Base-by-base conservation (phyloP, 1,284 basidiomycete species). In the Ceratobasidium sp. region DNA sequence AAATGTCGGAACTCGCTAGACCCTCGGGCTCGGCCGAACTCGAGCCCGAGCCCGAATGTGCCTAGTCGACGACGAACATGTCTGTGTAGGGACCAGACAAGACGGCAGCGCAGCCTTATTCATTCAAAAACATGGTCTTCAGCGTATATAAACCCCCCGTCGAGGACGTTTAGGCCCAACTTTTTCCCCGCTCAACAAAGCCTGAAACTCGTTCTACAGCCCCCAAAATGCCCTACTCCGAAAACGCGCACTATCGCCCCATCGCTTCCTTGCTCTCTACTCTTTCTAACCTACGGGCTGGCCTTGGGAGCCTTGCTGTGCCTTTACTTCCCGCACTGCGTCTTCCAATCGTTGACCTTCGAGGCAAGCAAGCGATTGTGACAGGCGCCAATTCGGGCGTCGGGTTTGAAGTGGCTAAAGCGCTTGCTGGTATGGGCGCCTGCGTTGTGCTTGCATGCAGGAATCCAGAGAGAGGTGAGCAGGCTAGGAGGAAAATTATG, bases 311-410 rank as follows among this genome's bases (percentile, higher is more conserved):
- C 35, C 44, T 76, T 20, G n/a, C 33, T 33, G 64, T 76, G 20
- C 74, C 74, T 33, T 59, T 77, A 7, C 76, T 77, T 52, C 76
- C 65, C 18, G 44, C 44, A n/a, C 44, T 77, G 20, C 27, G 44
- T 69, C 44, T 66, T 35, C 67, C 76, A 33, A 8, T 30, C 20
- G 57, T 52, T 18, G 67, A 79, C 35, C 59, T 79, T 18, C 55
- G 38, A 35, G 79, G 79, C 20, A 73, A 76, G 33, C 62, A 65
- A 10, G 85, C 85, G 6, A 79, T 88, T n/a, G 83, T 88, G 20
- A 88, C 87, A 10, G 87, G 86, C 30, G 87, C 85, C 14, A 86
- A 86, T 0, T 81, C 82, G 35, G 86, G 86, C 50, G 86, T 87
- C 55, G 85, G 87, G 20, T 85, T 84, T 70, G 86, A 87, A 77